phyloP scores from a whole-genome alignment of 768 basidiomycete species.

The Cantharellus anzutake region DNA sequence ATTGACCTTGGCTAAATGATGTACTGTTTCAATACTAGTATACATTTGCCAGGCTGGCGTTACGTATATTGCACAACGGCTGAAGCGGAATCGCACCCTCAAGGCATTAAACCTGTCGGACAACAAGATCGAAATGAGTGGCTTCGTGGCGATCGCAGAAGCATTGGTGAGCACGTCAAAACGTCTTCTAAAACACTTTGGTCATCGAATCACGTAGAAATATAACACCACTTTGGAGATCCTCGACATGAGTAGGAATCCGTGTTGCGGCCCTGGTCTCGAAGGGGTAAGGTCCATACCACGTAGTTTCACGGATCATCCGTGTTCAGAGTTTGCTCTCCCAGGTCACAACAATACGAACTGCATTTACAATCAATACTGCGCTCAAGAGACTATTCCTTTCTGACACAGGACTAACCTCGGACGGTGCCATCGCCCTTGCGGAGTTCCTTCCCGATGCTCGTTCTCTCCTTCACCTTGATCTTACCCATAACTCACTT shows the following conservation, averaged over 20 bases:
- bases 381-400: constrained; percentile 86
- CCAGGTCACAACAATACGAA: constrained; percentile 46
- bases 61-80: constrained; percentile 79
- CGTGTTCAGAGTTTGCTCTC: not conserved
- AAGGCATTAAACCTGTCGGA: constrained; percentile 90
- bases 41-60: constrained; percentile 38
- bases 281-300: constrained; percentile 53
- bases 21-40: not conserved
- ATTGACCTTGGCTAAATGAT: not conserved
- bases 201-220: constrained; percentile 35
- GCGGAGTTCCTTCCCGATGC: constrained; percentile 95
- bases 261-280: constrained; percentile 71
- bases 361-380: constrained; percentile 81
- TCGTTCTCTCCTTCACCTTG: constrained; percentile 71
- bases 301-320: not conserved
- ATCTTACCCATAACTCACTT: constrained; percentile 61
- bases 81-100: constrained; percentile 88
- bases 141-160: constrained; percentile 68
- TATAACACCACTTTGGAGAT: constrained; percentile 90
- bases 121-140: constrained; percentile 75
- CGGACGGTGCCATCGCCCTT: constrained; percentile 77
- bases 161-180: constrained; percentile 42
- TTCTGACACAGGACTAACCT: constrained; percentile 59
- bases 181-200: not conserved
- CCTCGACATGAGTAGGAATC: constrained; percentile 81